Conservation (phyloP, 2,329 filamentous ascomycete genomes). For the Sphaerulina musiva region DNA sequence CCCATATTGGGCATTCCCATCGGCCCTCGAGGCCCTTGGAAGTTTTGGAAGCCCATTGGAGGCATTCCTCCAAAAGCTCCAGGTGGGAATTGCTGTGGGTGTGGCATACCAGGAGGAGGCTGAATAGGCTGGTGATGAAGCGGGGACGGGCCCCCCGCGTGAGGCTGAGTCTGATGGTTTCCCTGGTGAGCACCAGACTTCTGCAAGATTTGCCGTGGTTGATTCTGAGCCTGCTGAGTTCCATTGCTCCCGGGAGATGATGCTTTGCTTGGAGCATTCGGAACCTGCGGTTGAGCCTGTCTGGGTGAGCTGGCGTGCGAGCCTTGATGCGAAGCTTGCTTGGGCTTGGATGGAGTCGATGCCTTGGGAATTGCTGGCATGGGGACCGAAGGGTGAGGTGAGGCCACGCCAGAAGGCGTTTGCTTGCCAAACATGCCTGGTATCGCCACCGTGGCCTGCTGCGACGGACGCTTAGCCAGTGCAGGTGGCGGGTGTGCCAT, state of each 20-base stretch:
- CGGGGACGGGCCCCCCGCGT: constrained; percentile 28
- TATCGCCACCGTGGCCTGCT: constrained; percentile 47
- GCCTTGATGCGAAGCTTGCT: constrained; percentile 73
- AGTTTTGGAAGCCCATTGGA: constrained; percentile 53
- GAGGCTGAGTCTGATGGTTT: constrained; percentile 42
- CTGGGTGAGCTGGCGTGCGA: constrained; percentile 63
- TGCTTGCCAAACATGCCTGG: constrained; percentile 50
- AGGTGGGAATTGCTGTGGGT: constrained; percentile 30
- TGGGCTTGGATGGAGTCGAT: constrained; percentile 68
- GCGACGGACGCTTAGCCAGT: constrained; percentile 53
- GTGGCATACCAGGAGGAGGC: constrained; percentile 51
- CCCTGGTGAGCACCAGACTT: constrained; percentile 53
- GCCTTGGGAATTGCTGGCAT: constrained; percentile 78
- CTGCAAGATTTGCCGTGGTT: constrained; percentile 55
- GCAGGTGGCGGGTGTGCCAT: constrained; percentile 32
- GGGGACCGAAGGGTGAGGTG: constrained; percentile 70
- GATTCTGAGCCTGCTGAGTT: constrained; percentile 59
- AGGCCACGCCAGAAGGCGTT: constrained; percentile 53
- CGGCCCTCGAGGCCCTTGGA: constrained; percentile 49
- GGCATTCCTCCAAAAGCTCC: constrained; percentile 42
- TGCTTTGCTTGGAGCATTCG: constrained; percentile 45
- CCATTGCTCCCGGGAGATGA: constrained; percentile 54
- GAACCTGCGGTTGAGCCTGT: constrained; percentile 50
- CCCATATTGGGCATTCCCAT: constrained; percentile 46
- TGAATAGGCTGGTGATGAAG: constrained; percentile 55